phyloP scores from a whole-genome alignment of 805 yeast genomes.

The Ogataea paraovalis region DNA sequence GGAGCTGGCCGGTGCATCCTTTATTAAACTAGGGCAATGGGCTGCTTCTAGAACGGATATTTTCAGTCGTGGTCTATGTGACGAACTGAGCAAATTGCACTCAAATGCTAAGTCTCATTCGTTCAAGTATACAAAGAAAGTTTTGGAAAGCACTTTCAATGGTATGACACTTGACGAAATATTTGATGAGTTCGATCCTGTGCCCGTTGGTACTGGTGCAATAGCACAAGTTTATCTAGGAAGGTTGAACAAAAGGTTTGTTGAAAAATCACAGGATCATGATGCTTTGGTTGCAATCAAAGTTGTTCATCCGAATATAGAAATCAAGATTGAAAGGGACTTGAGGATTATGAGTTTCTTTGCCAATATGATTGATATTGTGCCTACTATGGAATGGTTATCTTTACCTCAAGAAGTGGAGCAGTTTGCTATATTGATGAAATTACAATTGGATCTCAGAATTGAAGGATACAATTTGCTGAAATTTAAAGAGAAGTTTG shows the following conservation, averaged over 20 bases:
- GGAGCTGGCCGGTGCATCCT: slow-evolving; percentile 90
- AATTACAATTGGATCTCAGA: slow-evolving; percentile 80
- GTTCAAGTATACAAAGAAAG: slow-evolving; percentile 52
- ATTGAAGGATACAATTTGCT: slow-evolving; percentile 82
- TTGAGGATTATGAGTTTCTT: slow-evolving; percentile 77
- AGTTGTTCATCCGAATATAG: slow-evolving; percentile 87
- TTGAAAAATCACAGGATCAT: slow-evolving; percentile 28
- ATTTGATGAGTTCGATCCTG: slow-evolving; percentile 70
- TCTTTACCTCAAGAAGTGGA: slow-evolving; percentile 92
- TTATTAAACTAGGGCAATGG: slow-evolving; percentile 94
- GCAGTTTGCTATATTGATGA: slow-evolving; percentile 83
- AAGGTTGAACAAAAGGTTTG: slow-evolving; percentile 46
- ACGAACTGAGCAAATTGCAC: slow-evolving; percentile 71
- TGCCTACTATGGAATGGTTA: slow-evolving; percentile 98
- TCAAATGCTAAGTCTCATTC: slow-evolving; percentile 79
- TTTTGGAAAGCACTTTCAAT: slow-evolving; percentile 55
- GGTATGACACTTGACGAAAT: slow-evolving; percentile 59
- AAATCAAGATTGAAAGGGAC: slow-evolving; percentile 69
- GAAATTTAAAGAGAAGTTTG: slow-evolving; percentile 68
- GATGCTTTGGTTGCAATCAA: slow-evolving; percentile 78
- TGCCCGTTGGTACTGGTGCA: slow-evolving; percentile 95
- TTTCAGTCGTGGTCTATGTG: slow-evolving; percentile 75
- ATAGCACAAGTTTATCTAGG: slow-evolving; percentile 94
- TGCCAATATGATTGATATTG: slow-evolving; percentile 60
- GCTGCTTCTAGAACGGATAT: slow-evolving; percentile 96